Evolutionary conservation across 306 rosid species (phyloP), one percentile per base, ranked within the genome.

Genomic region (Cotoneaster glaucophyllus): DNA sequence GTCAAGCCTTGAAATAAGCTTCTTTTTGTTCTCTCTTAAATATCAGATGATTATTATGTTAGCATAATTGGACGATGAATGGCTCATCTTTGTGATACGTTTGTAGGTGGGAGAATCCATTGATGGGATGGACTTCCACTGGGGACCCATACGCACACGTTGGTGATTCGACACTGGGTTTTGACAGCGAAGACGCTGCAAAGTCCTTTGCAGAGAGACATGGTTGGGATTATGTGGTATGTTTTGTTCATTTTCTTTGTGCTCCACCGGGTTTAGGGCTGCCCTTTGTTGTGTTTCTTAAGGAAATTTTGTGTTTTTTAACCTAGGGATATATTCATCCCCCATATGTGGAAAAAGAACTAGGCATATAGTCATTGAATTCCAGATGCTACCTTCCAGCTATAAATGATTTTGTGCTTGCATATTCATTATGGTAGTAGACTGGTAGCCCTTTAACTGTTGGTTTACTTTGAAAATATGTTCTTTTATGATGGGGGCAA

Each of bases 41-140:
- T 48, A 32, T 24, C 9, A 11, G 37, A 61, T 57, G 24, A 34
- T 67, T 21, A 64, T 81, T 68, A 31, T 73, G 32, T 77, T 32
- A 26, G 29, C 34, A 34, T 59, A 54, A 39, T 59, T 18, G 22
- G 43, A 74, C 53, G n/a, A 39, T 80, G 43, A 66, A 56, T 78
- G 31, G 44, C 69, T 72, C 18, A 59, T 77, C 44, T 77, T 26
- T 57, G 14, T 63, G 67, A 79, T 83, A 26, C 57, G 73, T 84
- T 82, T 70, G 59, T 76, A 92, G 98, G 91, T 95, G 99, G 99
- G 99, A 95, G 77, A 95, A 95, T 80, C 99, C 99, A 73, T 78
- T 95, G 81, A 95, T 95, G 99, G 99, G 99, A 52, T 95, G 99
- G 99, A 93, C 98, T n/a, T 93, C 98, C 61, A 93, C 98, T 57